These are phyloP conservation scores for Podospora anserina DNA, from an alignment of 495 filamentous ascomycete genomes.

Conservation along the genomic window DNA sequence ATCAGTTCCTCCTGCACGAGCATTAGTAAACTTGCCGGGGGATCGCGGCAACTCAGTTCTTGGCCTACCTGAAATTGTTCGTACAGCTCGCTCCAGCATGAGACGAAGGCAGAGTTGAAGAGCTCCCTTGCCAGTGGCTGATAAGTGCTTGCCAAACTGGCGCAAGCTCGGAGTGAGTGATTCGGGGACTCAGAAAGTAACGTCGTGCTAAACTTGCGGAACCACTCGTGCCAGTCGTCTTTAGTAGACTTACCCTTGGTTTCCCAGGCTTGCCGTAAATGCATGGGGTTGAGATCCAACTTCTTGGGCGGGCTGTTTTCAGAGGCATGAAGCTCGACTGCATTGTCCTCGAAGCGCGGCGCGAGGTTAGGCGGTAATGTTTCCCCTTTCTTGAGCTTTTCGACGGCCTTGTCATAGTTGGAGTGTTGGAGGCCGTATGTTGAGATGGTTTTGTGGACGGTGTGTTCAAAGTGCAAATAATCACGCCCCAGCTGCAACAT, in stretches of 20 bases:
- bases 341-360: conserved; percentile 71
- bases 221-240: conserved; percentile 99
- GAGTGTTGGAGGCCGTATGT: conserved; percentile 71
- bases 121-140: conserved; percentile 86
- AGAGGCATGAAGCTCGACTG: conserved; percentile 71
- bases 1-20: conserved; percentile 78
- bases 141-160: conserved; percentile 84
- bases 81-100: conserved; percentile 97
- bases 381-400: conserved; percentile 90
- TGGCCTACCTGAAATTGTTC: conserved; percentile 65
- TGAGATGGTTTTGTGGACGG: conserved; percentile 75
- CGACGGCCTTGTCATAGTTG: conserved; percentile 86
- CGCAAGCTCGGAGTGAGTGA: conserved; percentile 88
- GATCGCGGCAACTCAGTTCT: neutral
- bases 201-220: conserved; percentile 91
- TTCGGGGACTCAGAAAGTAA: conserved; percentile 94
- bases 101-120: conserved; percentile 98
- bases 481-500: conserved; percentile 95
- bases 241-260: conserved; percentile 90
- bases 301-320: conserved; percentile 85
- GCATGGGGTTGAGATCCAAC: conserved; percentile 91
- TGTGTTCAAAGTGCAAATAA: conserved; percentile 87
- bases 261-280: conserved; percentile 97
- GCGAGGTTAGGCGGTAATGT: conserved; percentile 91
- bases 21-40: no score